phyloP scores from a whole-genome alignment of 148 eudicot species.

The Spergularia bocconei region DNA sequence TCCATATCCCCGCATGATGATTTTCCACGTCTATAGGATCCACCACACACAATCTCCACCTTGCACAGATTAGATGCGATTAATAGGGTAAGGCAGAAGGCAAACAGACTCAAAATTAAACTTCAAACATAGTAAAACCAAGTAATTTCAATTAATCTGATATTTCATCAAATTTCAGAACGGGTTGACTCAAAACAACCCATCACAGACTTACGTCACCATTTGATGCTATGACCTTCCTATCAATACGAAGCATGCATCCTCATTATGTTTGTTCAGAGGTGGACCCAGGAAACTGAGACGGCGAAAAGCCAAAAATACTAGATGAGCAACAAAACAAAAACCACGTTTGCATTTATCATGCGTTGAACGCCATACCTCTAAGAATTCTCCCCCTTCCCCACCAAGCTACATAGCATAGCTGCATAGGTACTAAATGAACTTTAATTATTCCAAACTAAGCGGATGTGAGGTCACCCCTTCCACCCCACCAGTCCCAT shows the following conservation, averaged over 20 bases:
- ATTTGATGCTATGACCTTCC: not conserved
- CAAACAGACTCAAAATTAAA: not conserved
- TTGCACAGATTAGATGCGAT: conserved; percentile 27
- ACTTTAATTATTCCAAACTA: too few species aligned
- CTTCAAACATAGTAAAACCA: not conserved
- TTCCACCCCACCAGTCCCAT: too few species aligned
- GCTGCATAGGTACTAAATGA: too few species aligned
- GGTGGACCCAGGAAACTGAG: too few species aligned
- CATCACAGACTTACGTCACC: not conserved
- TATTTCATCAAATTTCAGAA: not conserved
- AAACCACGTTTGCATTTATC: too few species aligned
- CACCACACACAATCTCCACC: conserved; percentile 80
- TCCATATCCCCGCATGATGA: conserved; percentile 95
- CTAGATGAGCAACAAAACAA: too few species aligned
- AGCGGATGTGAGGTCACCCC: too few species aligned
- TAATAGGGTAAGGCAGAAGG: not conserved
- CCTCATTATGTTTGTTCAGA: not conserved
- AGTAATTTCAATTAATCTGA: not conserved
- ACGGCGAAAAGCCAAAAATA: too few species aligned
- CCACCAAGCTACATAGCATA: too few species aligned
- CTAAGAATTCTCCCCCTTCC: too few species aligned
- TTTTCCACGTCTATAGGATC: conserved; percentile 96
- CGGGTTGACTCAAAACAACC: not conserved
- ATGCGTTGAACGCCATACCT: too few species aligned
- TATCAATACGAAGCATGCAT: not conserved